These are phyloP conservation scores for Microbotryum lychnidis-dioicae DNA, from an alignment of 1,284 basidiomycete species.

Conservation along the genomic window DNA sequence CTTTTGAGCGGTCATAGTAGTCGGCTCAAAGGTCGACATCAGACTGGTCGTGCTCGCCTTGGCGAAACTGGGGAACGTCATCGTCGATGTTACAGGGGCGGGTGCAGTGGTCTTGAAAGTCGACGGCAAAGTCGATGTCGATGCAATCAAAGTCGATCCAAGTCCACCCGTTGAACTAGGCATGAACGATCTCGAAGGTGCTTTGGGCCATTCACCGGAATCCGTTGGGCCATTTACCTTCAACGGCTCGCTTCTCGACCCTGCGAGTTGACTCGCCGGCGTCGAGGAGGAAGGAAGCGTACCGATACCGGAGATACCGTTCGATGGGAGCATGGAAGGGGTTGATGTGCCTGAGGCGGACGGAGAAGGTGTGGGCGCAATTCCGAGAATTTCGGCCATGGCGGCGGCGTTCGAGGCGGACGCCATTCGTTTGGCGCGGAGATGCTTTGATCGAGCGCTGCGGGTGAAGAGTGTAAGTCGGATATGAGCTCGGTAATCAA, in stretches of 20 bases:
- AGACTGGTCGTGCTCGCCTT: constrained; percentile 4
- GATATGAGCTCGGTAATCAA: neutral
- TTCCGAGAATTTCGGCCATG: constrained; percentile 36
- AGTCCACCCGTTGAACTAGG: too few relatives aligned
- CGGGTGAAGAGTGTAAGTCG: neutral
- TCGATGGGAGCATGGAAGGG: constrained; percentile 10
- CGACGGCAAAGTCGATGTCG: neutral
- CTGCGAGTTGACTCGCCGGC: too few relatives aligned
- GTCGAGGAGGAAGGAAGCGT: neutral
- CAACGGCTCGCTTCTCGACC: neutral
- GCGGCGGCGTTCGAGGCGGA: constrained; percentile 27
- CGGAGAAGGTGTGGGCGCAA: constrained; percentile 26
- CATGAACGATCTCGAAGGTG: too few relatives aligned
- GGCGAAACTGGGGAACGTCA: constrained; percentile 16
- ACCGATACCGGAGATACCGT: constrained; percentile 8
- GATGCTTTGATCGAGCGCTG: constrained; percentile 31
- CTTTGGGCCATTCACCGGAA: too few relatives aligned
- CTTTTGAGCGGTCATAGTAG: neutral
- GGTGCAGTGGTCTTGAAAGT: neutral
- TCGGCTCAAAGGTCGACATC: constrained; percentile 8
- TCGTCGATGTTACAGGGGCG: neutral
- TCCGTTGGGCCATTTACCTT: neutral
- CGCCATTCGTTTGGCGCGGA: constrained; percentile 32
- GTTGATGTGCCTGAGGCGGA: constrained; percentile 2
- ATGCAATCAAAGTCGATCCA: neutral